These are phyloP conservation scores for Wallacemonas rigidus DNA, from an alignment of 208 protist genomes.

Conservation along the genomic window DNA sequence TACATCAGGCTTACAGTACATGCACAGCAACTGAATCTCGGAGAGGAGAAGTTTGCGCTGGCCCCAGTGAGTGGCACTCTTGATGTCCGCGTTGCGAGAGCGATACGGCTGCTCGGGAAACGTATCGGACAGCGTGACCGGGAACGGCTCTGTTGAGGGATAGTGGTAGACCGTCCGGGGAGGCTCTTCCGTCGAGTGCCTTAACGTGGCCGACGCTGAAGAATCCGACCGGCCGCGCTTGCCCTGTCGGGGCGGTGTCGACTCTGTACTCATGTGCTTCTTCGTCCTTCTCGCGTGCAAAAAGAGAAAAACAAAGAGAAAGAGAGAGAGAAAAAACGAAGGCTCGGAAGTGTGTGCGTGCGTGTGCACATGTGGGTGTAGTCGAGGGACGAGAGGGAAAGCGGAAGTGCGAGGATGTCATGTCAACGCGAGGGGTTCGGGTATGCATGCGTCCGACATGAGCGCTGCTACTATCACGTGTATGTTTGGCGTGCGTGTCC, in stretches of 20 bases:
- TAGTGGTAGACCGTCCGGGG: conserved; percentile 71
- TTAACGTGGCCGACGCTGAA: neutral
- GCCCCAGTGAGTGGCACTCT: conserved; percentile 95
- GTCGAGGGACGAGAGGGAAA: no score
- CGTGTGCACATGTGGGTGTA: no score
- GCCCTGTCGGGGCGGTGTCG: neutral
- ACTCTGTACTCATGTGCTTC: neutral
- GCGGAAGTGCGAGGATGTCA: no score
- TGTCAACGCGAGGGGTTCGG: no score
- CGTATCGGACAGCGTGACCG: conserved; percentile 57
- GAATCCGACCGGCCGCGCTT: conserved; percentile 1
- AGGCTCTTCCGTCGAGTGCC: neutral
- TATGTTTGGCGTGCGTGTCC: no score
- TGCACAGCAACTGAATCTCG: conserved; percentile 94
- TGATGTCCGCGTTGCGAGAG: conserved; percentile 80
- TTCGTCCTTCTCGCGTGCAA: neutral
- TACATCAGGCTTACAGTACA: conserved; percentile 67
- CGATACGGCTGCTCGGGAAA: conserved; percentile 85
- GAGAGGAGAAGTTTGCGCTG: conserved; percentile 96
- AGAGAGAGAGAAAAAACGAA: conserved; percentile 3
- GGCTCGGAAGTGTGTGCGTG: no score
- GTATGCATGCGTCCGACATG: no score
- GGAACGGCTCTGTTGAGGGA: conserved; percentile 74
- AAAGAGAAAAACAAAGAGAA: conserved; percentile 18
- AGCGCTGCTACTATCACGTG: no score